Evolutionary conservation across 2,329 filamentous ascomycete species (phyloP), one percentile per base, ranked within the genome.

Genomic region (Metarhizium brunneum): DNA sequence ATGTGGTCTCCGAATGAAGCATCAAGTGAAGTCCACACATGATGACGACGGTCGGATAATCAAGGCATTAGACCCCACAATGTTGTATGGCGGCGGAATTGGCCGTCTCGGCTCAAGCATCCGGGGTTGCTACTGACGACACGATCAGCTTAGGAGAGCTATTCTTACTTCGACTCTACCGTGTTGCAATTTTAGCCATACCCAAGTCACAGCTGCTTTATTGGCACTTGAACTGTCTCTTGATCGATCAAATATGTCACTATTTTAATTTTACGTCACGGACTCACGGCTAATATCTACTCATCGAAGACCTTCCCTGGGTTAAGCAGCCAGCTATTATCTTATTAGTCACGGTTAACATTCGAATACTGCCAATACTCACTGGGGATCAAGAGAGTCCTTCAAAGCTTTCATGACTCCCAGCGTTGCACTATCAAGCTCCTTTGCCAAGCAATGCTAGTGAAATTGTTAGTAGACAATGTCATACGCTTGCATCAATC

Each of bases 341-440:
- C 14, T 47, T 10, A 35, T 52, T 47, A 53, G 49, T 20, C 10
- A 14, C 13, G 14, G 32, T 13, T 10, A 5, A 45, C 50, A 29
- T 29, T 14, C 11, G 0, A 11, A 25, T 29, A 10, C 13, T 35
- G 16, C 25, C 32, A 10, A 14, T 6, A 62, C 66, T 53, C 55
- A 68, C 67, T 65, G 68, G 2, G 85, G 85, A 70, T 88, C 85
- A 30, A 88, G 69, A 4, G 83, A 76, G 13, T 71, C 68, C 66
- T 88, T 88, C 59, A 88, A 71, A 58, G 76, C 81, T 60, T 80
- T 82, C 85, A 88, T 88, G 7, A 86, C 77, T 42, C 78, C 79
- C 61, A 88, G 80, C 0, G 85, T 86, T 14, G 80, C 78, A 2
- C 76, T 62, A 0, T 84, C 83, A 11, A 88, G 73, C 63, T 88